Conservation (phyloP, 805 yeast species). For the Monosporozyma aerobia region DNA sequence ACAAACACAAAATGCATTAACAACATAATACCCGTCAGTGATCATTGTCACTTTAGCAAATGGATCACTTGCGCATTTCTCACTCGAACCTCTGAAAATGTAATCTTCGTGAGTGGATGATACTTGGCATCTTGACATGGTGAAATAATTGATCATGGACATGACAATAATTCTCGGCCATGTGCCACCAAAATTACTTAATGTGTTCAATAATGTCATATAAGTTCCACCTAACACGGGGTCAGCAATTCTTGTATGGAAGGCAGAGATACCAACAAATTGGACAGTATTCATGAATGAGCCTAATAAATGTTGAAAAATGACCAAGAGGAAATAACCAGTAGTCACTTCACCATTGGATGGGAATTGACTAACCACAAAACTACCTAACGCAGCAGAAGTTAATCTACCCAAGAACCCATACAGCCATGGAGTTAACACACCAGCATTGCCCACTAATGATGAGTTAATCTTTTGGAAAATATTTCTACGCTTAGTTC, state of each 20-base stretch:
- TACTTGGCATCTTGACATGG: conserved; percentile 51
- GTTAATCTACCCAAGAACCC: conserved; percentile 75
- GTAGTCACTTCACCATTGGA: conserved; percentile 35
- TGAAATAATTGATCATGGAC: conserved; percentile 69
- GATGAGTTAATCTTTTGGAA: conserved; percentile 5
- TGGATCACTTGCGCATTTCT: conserved; percentile 10
- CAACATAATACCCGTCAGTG: conserved; percentile 77
- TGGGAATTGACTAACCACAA: conserved; percentile 69
- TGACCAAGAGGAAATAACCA: conserved; percentile 58
- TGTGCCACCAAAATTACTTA: conserved; percentile 90
- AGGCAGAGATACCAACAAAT: conserved; percentile 88
- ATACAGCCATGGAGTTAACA: conserved; percentile 81
- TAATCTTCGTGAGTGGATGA: conserved; percentile 6
- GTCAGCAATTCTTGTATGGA: conserved; percentile 92
- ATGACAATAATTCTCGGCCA: conserved; percentile 90
- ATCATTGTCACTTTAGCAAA: conserved; percentile 49
- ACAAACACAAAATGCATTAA: conserved; percentile 62
- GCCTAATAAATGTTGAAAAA: conserved; percentile 73
- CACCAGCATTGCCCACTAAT: conserved; percentile 35
- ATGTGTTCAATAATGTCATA: conserved; percentile 90
- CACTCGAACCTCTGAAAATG: conserved; percentile 10
- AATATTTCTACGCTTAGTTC: background rate
- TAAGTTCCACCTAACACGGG: conserved; percentile 96
- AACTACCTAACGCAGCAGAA: conserved; percentile 70
- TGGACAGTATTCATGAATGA: conserved; percentile 93